Percentiles rank a stretch among this genome's conserved stretches.
These are phyloP conservation scores for Prosopis cineraria DNA, from an alignment of 306 rosid species.

Conservation along the genomic window DNA sequence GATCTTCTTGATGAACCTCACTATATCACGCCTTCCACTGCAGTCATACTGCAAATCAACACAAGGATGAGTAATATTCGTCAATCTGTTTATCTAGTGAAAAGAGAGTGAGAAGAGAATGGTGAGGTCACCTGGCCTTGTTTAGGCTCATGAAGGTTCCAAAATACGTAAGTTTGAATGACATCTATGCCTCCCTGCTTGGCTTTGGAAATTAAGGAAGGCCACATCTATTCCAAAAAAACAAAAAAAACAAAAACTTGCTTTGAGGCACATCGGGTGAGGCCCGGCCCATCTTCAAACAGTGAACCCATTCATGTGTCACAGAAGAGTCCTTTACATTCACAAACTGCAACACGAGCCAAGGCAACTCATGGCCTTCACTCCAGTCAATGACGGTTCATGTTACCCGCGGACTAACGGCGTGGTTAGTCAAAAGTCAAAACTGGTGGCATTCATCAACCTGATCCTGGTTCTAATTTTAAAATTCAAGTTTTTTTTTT, in stretches of 20 bases:
- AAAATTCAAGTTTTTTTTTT: not conserved
- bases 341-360: not conserved
- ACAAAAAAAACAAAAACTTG: too few species aligned
- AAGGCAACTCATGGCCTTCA: not conserved
- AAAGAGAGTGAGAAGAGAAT: not conserved
- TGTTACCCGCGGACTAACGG: too few species aligned
- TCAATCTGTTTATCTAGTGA: not conserved
- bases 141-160: slow-evolving; percentile 90
- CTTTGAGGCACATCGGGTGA: too few species aligned
- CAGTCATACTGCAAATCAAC: slow-evolving; percentile 61
- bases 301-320: too few species aligned
- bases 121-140: slow-evolving; percentile 56
- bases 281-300: too few species aligned
- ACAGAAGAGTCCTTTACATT: too few species aligned
- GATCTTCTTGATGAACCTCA: slow-evolving; percentile 68
- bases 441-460: not conserved
- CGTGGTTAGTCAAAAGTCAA: too few species aligned
- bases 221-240: slow-evolving; percentile 69
- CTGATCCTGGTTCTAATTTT: not conserved
- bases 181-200: slow-evolving; percentile 82
- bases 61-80: not conserved
- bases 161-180: slow-evolving; percentile 85
- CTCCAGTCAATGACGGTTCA: not conserved
- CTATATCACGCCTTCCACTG: slow-evolving; percentile 65
- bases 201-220: slow-evolving; percentile 71